Conservation (phyloP, 1,139 yeast species). For the Taphrina pruni region DNA sequence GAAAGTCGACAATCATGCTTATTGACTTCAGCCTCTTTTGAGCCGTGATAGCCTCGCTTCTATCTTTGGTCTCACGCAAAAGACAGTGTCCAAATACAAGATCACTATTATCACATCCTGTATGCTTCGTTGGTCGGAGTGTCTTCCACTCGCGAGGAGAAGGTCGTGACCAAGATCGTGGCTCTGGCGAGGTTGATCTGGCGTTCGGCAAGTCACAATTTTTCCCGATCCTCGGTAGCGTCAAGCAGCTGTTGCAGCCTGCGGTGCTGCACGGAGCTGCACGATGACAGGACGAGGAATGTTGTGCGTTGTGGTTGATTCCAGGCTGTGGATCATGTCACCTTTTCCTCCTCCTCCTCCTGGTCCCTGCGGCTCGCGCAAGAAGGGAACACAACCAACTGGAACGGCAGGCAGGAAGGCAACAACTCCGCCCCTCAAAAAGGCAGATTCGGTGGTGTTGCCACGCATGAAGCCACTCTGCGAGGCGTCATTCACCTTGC, state of each 20-base stretch:
- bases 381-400: background rate
- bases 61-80: background rate
- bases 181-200: conserved; percentile 1
- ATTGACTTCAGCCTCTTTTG: background rate
- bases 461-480: conserved; percentile 13
- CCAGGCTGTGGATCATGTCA: conserved; percentile 13
- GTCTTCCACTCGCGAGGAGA: background rate
- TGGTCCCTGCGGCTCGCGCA: background rate
- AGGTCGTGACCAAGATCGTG: conserved; percentile 3
- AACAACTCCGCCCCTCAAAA: background rate
- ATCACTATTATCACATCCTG: background rate
- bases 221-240: conserved; percentile 5
- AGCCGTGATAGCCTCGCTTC: background rate
- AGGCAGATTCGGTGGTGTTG: conserved; percentile 9
- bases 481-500: conserved; percentile 20
- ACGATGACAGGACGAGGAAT: conserved; percentile 6
- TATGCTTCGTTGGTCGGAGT: background rate
- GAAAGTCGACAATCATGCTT: conserved; percentile 1
- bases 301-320: background rate
- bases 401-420: background rate
- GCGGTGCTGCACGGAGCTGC: background rate
- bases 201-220: background rate
- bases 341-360: background rate
- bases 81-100: too few species aligned
- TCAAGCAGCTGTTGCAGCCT: background rate